Percentiles rank a stretch among this genome's conserved stretches.
Conservation (phyloP, 129 eudicot species). For the Oenanthe sinensis region DNA sequence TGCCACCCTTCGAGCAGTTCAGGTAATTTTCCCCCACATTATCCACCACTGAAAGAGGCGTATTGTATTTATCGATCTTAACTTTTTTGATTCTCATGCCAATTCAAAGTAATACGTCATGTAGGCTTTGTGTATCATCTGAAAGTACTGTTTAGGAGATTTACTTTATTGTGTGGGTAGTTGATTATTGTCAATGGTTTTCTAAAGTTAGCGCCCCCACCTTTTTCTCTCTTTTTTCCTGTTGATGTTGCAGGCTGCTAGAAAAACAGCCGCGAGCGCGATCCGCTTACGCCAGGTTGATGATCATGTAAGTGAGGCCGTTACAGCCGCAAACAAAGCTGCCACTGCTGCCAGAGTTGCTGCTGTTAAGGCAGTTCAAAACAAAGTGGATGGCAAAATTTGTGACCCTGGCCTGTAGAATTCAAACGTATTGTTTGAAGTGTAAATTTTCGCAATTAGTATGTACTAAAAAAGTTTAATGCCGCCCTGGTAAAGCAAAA, state of each 20-base stretch:
- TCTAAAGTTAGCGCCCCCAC: neutral
- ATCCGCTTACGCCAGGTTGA: constrained; percentile 44
- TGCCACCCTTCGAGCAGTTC: constrained; percentile 64
- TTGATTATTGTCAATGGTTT: neutral
- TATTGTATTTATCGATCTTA: neutral
- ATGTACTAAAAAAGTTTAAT: constrained; percentile 2
- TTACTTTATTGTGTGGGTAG: neutral
- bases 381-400: constrained; percentile 25
- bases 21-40: constrained; percentile 29
- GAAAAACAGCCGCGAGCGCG: constrained; percentile 64
- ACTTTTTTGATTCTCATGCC: neutral
- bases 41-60: neutral
- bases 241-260: constrained; percentile 46
- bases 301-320: constrained; percentile 59
- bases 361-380: constrained; percentile 77
- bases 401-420: constrained; percentile 24
- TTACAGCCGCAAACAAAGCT: constrained; percentile 53
- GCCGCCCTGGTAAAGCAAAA: constrained; percentile 8
- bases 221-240: neutral
- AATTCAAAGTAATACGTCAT: neutral
- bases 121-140: neutral
- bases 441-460: constrained; percentile 10
- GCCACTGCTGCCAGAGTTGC: constrained; percentile 86
- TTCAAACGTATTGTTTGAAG: neutral
- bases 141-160: neutral